Evolutionary conservation across 2,329 filamentous ascomycete genomes (phyloP).

Genomic region (Fusarium staphyleae): DNA sequence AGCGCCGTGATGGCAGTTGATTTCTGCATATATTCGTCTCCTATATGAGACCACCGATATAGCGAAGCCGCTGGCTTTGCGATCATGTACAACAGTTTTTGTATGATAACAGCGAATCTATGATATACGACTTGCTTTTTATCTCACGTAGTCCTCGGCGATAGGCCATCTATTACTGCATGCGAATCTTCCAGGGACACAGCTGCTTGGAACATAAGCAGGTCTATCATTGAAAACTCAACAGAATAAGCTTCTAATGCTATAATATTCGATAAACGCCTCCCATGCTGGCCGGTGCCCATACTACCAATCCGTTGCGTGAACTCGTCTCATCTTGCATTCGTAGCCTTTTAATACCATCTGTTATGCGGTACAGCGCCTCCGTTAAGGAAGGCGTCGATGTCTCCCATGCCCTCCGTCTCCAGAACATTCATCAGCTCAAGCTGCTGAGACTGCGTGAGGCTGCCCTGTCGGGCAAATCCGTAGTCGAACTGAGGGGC

Average conservation of each 20-base stretch:
- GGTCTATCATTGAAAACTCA: slow-evolving; percentile 18
- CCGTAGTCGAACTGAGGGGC: slow-evolving; percentile 45
- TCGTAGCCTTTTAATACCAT: slow-evolving; percentile 43
- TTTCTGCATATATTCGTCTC: neutral
- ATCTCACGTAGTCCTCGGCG: neutral
- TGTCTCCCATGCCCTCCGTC: slow-evolving; percentile 68
- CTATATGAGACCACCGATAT: neutral
- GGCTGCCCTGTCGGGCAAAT: slow-evolving; percentile 67
- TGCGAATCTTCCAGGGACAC: slow-evolving; percentile 4
- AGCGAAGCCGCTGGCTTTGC: neutral
- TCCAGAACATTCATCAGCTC: slow-evolving; percentile 85
- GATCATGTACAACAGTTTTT: neutral
- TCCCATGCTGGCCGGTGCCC: slow-evolving; percentile 7
- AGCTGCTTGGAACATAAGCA: slow-evolving; percentile 9
- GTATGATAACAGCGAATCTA: neutral
- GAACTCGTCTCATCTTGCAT: slow-evolving; percentile 9
- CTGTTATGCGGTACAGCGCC: slow-evolving; percentile 40
- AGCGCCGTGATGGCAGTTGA: neutral
- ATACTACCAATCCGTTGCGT: slow-evolving; percentile 8
- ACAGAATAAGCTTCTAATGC: slow-evolving; percentile 26
- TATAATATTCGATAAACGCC: slow-evolving; percentile 26
- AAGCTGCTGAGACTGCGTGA: slow-evolving; percentile 81
- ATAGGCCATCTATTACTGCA: neutral
- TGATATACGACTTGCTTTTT: neutral
- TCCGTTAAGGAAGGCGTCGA: slow-evolving; percentile 64